phyloP scores from a whole-genome alignment of 2,329 filamentous ascomycete species.

The Ophiostoma sp. region DNA sequence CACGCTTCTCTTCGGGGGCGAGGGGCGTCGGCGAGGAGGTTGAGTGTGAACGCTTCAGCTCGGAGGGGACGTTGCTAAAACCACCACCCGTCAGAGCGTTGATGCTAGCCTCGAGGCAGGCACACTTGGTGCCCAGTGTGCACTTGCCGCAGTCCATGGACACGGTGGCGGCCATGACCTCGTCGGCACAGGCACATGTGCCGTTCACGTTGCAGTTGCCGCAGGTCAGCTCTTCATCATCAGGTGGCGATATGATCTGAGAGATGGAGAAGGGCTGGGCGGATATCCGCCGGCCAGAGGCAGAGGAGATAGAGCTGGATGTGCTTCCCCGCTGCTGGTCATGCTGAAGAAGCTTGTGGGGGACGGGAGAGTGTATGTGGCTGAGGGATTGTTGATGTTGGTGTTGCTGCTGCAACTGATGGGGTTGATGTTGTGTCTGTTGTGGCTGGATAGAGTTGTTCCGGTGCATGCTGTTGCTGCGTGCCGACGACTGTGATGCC shows the following conservation, averaged over 20 bases:
- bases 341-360: constrained; percentile 26
- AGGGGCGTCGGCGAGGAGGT: constrained; percentile 43
- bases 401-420: constrained; percentile 22
- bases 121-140: constrained; percentile 61
- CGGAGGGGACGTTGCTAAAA: constrained; percentile 36
- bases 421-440: not conserved
- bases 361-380: constrained; percentile 26
- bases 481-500: constrained; percentile 24
- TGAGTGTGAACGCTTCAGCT: constrained; percentile 50
- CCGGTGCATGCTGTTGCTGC: constrained; percentile 23
- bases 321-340: constrained; percentile 31
- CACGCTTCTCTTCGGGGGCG: constrained; percentile 56
- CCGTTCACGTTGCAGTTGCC: constrained; percentile 57
- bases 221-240: constrained; percentile 51
- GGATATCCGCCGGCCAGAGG: constrained; percentile 35
- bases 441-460: constrained; percentile 17
- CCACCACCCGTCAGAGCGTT: constrained; percentile 35
- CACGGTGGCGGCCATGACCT: constrained; percentile 55
- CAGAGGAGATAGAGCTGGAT: constrained; percentile 35
- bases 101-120: constrained; percentile 55
- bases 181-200: constrained; percentile 60
- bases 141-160: constrained; percentile 66
- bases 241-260: constrained; percentile 58
- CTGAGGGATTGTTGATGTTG: constrained; percentile 20
- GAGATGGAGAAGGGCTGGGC: constrained; percentile 55